phyloP scores from a whole-genome alignment of 805 yeast genomes.

The Candida tallmaniae region DNA sequence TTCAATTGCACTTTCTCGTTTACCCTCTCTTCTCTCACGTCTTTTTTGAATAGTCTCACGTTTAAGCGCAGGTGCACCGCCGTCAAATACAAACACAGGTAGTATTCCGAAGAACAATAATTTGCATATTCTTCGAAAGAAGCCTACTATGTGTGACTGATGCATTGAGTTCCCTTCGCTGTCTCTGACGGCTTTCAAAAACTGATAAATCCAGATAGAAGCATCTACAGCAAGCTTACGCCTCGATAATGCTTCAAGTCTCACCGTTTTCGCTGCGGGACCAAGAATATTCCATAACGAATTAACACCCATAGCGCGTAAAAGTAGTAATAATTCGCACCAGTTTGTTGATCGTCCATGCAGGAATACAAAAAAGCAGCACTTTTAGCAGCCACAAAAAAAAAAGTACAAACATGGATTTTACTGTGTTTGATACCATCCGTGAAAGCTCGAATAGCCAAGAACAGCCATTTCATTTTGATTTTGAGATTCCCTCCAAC shows the following conservation, averaged over 20 bases:
- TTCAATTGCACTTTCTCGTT: constrained; percentile 60
- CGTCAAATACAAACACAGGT: constrained; percentile 93
- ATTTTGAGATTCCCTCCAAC: too few relatives aligned
- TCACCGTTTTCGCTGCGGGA: constrained; percentile 85
- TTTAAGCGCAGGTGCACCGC: constrained; percentile 86
- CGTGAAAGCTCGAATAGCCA: too few relatives aligned
- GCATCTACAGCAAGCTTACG: constrained; percentile 92
- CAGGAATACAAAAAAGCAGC: too few relatives aligned
- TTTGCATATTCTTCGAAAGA: constrained; percentile 89
- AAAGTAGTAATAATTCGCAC: neutral
- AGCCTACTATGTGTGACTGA: constrained; percentile 91
- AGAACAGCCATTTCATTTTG: too few relatives aligned
- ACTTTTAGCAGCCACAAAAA: too few relatives aligned
- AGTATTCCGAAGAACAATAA: constrained; percentile 77
- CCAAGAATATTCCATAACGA: constrained; percentile 90
- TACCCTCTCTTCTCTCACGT: constrained; percentile 68
- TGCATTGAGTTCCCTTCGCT: constrained; percentile 70
- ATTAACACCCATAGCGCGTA: constrained; percentile 82
- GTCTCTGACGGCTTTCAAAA: constrained; percentile 90
- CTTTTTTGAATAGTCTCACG: constrained; percentile 71
- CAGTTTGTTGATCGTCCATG: neutral
- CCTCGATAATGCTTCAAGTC: constrained; percentile 77
- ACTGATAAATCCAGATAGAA: constrained; percentile 97
- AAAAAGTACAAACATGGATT: too few relatives aligned
- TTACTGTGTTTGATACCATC: too few relatives aligned